These are phyloP conservation scores for Cryptococcus sp. DNA, from an alignment of 1,284 basidiomycete genomes.

Conservation along the genomic window DNA sequence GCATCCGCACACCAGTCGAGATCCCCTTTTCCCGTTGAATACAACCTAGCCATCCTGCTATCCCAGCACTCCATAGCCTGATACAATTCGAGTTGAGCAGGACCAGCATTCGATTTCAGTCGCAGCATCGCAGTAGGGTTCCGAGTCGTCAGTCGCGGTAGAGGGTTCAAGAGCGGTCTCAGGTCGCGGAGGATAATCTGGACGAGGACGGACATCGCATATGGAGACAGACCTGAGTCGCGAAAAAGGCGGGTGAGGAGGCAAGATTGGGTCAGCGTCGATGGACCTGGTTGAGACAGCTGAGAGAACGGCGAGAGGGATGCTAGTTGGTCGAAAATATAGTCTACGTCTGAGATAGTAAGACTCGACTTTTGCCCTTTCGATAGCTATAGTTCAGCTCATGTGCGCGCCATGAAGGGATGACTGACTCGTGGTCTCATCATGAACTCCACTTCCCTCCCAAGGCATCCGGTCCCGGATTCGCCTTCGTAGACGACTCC, in stretches of 20 bases:
- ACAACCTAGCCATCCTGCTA: constrained; percentile 58
- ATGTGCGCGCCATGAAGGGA: constrained; percentile 45
- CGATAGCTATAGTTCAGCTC: not conserved
- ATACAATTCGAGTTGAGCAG: constrained; percentile 56
- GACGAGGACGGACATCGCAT: constrained; percentile 62
- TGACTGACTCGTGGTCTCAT: constrained; percentile 43
- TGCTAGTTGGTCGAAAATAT: constrained; percentile 67
- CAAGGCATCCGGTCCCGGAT: constrained; percentile 62
- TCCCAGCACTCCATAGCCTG: constrained; percentile 72
- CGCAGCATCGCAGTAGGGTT: constrained; percentile 32
- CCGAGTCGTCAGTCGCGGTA: constrained; percentile 44
- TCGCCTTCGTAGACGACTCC: constrained; percentile 25
- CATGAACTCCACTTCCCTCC: constrained; percentile 57
- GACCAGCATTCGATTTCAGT: constrained; percentile 33
- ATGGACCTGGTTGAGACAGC: constrained; percentile 22
- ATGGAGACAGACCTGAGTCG: constrained; percentile 51
- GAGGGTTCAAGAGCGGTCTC: constrained; percentile 66
- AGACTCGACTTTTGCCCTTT: constrained; percentile 16
- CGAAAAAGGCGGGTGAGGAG: constrained; percentile 24
- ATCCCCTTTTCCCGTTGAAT: constrained; percentile 54
- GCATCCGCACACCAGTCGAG: constrained; percentile 59
- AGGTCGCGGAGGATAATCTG: constrained; percentile 83
- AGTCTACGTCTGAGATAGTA: constrained; percentile 54
- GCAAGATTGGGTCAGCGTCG: not conserved
- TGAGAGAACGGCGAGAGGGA: constrained; percentile 61